These are phyloP conservation scores for Curvularia verruculosa DNA, from an alignment of 2,329 filamentous ascomycete genomes.

Conservation along the genomic window DNA sequence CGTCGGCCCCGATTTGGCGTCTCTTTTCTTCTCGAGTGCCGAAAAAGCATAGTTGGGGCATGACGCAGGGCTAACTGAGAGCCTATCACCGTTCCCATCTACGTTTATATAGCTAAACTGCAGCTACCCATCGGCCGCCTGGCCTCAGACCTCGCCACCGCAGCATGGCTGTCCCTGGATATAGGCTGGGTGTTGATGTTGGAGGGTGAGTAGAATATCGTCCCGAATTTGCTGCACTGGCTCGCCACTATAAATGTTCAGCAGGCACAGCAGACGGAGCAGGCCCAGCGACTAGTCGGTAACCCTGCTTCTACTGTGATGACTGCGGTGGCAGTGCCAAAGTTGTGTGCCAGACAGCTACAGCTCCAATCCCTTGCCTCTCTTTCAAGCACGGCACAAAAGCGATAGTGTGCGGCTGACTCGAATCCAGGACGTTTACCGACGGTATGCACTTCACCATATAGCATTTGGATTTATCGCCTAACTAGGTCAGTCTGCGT, in stretches of 20 bases:
- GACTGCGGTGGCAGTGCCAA: background rate
- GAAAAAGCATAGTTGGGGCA: conserved; percentile 17
- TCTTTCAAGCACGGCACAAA: background rate
- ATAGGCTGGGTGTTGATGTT: conserved; percentile 44
- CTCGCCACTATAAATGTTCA: background rate
- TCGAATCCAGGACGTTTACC: conserved; percentile 52
- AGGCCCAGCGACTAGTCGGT: background rate
- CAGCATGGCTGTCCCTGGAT: conserved; percentile 26
- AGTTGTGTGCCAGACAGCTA: background rate
- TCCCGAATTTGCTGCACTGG: conserved; percentile 1
- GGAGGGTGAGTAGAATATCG: conserved; percentile 37
- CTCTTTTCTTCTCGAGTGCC: conserved; percentile 1
- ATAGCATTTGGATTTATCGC: background rate
- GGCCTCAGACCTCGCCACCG: background rate
- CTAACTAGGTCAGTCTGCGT: conserved; percentile 45
- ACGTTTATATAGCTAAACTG: background rate
- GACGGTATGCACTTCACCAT: conserved; percentile 37
- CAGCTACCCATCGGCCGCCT: conserved; percentile 1
- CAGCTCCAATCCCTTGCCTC: background rate
- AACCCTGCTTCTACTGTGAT: background rate
- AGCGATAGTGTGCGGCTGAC: conserved; percentile 16
- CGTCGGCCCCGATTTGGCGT: conserved; percentile 13
- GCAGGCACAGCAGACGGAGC: background rate
- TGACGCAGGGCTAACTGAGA: conserved; percentile 14
- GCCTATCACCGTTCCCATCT: background rate